These are phyloP conservation scores for Camelina sativa DNA, from an alignment of 345 rosid species.

Conservation along the genomic window DNA sequence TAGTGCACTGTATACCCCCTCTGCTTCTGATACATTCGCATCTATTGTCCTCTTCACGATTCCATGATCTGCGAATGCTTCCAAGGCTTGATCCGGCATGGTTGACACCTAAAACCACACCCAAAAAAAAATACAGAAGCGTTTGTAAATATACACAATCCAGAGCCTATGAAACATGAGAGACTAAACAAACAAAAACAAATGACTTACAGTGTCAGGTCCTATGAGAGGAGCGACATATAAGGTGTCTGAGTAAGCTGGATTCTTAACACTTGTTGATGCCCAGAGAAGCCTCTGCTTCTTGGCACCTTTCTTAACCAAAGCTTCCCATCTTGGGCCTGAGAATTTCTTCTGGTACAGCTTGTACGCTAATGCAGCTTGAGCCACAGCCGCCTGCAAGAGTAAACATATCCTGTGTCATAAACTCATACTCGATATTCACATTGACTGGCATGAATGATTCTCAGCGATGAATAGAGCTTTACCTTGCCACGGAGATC, in stretches of 20 bases:
- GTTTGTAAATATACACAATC: constrained; percentile 15
- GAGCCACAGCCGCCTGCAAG: constrained; percentile 93
- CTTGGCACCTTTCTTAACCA: constrained; percentile 96
- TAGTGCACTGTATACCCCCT: constrained; percentile 91
- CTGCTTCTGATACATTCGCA: constrained; percentile 81
- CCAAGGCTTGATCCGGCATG: constrained; percentile 99
- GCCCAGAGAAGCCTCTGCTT: constrained; percentile 97
- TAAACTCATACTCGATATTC: constrained; percentile 10
- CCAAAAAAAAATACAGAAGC: neutral
- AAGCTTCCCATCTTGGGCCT: constrained; percentile 97
- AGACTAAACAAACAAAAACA: neutral
- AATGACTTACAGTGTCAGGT: constrained; percentile 79
- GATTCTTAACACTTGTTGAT: constrained; percentile 97
- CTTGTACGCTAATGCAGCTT: constrained; percentile 90
- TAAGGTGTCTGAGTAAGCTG: constrained; percentile 88
- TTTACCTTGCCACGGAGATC: constrained; percentile 95
- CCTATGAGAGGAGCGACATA: constrained; percentile 95
- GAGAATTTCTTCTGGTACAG: constrained; percentile 98
- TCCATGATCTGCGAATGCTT: constrained; percentile 89
- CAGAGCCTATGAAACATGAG: neutral
- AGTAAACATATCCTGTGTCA: constrained; percentile 17
- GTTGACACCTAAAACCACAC: constrained; percentile 72
- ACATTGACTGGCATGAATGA: neutral
- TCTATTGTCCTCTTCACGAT: constrained; percentile 88
- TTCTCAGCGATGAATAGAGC: constrained; percentile 8